phyloP scores from a whole-genome alignment of 805 yeast genomes.

The Starmerella tilneyi region DNA sequence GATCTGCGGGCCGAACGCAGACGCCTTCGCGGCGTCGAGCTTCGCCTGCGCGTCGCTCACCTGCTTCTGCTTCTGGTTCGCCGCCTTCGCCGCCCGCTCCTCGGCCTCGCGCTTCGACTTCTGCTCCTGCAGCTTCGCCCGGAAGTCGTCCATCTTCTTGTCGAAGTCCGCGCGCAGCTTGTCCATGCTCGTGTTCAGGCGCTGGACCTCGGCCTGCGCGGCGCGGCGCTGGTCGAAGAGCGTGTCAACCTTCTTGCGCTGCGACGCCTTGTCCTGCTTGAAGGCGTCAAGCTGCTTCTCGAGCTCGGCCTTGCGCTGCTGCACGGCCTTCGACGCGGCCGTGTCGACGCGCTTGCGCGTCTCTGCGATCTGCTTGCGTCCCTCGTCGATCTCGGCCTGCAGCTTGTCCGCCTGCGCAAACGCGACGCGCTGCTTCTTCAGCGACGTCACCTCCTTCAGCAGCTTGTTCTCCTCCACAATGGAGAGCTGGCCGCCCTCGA shows the following conservation, averaged over 20 bases:
- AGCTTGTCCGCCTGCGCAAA: constrained; percentile 60
- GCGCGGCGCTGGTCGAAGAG: constrained; percentile 40
- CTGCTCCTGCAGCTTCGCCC: constrained; percentile 58
- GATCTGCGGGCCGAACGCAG: constrained; percentile 79
- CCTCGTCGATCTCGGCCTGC: constrained; percentile 70
- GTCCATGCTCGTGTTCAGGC: constrained; percentile 44
- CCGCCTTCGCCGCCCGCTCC: constrained; percentile 51
- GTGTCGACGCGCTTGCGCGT: constrained; percentile 57
- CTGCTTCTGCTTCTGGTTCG: constrained; percentile 40
- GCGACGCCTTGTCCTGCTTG: constrained; percentile 53
- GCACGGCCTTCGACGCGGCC: constrained; percentile 49
- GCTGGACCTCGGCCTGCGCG: constrained; percentile 57
- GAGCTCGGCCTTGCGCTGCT: constrained; percentile 59
- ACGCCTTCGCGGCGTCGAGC: constrained; percentile 57
- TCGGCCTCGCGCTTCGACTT: constrained; percentile 67
- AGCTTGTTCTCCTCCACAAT: constrained; percentile 83
- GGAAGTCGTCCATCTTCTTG: constrained; percentile 61
- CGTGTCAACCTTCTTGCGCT: constrained; percentile 58
- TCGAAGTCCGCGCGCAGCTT: constrained; percentile 50
- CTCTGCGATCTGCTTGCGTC: constrained; percentile 62
- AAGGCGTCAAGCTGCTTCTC: constrained; percentile 57
- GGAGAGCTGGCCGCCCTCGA: constrained; percentile 68
- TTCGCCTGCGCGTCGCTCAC: constrained; percentile 59
- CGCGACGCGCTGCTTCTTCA: constrained; percentile 73
- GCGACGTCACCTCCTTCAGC: constrained; percentile 72